These are phyloP conservation scores for Ambrosiella cleistominuta DNA, from an alignment of 2,329 filamentous ascomycete species.

Conservation along the genomic window DNA sequence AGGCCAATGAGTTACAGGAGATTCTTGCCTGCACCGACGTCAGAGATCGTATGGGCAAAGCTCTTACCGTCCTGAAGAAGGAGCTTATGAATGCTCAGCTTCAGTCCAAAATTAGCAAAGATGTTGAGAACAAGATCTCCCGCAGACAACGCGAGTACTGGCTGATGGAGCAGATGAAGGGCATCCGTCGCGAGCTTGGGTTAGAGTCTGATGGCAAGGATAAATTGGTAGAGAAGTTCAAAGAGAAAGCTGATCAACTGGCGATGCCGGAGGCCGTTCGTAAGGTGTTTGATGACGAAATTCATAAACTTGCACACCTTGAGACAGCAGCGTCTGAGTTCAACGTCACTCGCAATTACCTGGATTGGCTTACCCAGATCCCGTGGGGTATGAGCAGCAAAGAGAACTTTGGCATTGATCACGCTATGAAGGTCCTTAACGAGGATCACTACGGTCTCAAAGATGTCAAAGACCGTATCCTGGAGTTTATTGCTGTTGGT, in stretches of 20 bases:
- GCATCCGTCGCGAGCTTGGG: conserved; percentile 83
- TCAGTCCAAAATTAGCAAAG: conserved; percentile 92
- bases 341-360: conserved; percentile 93
- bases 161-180: conserved; percentile 99
- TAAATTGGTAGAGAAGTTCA: conserved; percentile 93
- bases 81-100: conserved; percentile 96
- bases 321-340: conserved; percentile 95
- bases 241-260: conserved; percentile 80
- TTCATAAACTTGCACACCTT: conserved; percentile 89
- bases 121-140: conserved; percentile 92
- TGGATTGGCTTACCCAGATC: conserved; percentile 97
- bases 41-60: conserved; percentile 81
- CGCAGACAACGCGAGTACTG: conserved; percentile 96
- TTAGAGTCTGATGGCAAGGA: conserved; percentile 97
- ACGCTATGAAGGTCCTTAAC: conserved; percentile 78
- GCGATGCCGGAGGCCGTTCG: conserved; percentile 94
- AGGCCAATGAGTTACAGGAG: conserved; percentile 81
- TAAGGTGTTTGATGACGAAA: conserved; percentile 95
- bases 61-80: conserved; percentile 84
- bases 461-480: conserved; percentile 93
- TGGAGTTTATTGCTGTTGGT: conserved; percentile 95
- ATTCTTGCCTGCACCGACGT: conserved; percentile 79
- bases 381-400: conserved; percentile 91
- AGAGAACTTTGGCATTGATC: conserved; percentile 89
- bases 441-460: conserved; percentile 95